phyloP scores from a whole-genome alignment of 441 rosid genomes.

The Adansonia madagascariensis region DNA sequence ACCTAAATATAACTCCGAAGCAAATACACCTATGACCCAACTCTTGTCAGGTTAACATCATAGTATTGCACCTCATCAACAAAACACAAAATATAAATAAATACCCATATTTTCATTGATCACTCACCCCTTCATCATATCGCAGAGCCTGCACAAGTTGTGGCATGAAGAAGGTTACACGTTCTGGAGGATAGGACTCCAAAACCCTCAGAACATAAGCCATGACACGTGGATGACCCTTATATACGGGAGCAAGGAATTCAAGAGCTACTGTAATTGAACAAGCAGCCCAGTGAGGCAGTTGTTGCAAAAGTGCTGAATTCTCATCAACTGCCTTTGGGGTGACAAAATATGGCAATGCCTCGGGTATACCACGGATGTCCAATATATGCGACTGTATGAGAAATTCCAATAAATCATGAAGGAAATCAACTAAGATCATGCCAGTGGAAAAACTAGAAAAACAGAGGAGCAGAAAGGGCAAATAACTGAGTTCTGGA shows the following conservation, averaged over 20 bases:
- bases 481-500: neutral
- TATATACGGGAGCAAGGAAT: slow-evolving; percentile 87
- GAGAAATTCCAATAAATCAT: slow-evolving; percentile 16
- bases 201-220: slow-evolving; percentile 97
- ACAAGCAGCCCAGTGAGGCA: slow-evolving; percentile 99
- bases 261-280: slow-evolving; percentile 93
- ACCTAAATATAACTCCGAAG: no score
- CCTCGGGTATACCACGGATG: slow-evolving; percentile 80
- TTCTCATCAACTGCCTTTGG: slow-evolving; percentile 91
- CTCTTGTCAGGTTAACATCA: no score
- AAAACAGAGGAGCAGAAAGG: neutral
- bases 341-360: slow-evolving; percentile 94
- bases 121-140: slow-evolving; percentile 82
- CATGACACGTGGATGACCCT: slow-evolving; percentile 99
- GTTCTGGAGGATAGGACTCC: slow-evolving; percentile 96
- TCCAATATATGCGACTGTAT: slow-evolving; percentile 78
- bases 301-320: slow-evolving; percentile 86
- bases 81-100: slow-evolving; percentile 17
- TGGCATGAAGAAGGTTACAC: slow-evolving; percentile 98
- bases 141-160: slow-evolving; percentile 96
- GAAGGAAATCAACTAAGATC: slow-evolving; percentile 19
- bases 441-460: slow-evolving; percentile 6
- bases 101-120: slow-evolving; percentile 21
- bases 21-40: no score
- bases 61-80: neutral